Evolutionary conservation across 2,329 filamentous ascomycete species (phyloP).

Genomic region (Colletotrichum kahawae): DNA sequence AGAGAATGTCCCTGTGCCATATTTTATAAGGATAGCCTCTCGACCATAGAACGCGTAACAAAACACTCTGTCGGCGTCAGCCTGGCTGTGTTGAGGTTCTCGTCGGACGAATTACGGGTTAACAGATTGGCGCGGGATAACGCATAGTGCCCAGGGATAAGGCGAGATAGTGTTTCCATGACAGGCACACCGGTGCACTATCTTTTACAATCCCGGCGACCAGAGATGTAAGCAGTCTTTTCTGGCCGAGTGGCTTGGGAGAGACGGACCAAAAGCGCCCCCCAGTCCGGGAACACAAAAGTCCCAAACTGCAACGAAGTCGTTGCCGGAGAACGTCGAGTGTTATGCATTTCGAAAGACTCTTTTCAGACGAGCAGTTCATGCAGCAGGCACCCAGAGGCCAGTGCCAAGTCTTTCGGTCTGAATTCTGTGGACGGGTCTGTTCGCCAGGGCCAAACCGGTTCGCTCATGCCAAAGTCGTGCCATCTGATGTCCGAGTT

Average conservation of each 20-base stretch:
- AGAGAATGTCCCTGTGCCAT: neutral
- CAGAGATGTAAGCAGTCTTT: neutral
- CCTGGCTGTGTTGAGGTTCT: neutral
- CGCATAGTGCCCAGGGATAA: neutral
- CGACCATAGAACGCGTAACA: neutral
- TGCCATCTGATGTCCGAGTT: conserved; percentile 4
- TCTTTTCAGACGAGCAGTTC: neutral
- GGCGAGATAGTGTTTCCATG: neutral
- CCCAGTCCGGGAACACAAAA: neutral
- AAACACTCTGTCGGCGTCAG: neutral
- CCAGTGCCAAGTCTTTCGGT: neutral
- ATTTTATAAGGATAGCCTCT: neutral
- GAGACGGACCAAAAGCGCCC: neutral
- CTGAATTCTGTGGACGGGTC: neutral
- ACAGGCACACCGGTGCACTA: neutral
- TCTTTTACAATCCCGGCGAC: neutral
- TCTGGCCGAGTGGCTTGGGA: neutral
- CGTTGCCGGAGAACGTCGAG: neutral
- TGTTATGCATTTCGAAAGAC: neutral
- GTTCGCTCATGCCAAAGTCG: neutral
- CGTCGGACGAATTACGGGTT: neutral
- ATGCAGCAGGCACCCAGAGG: neutral
- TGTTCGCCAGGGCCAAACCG: neutral
- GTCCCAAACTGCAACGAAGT: neutral
- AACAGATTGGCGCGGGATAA: neutral